Base-by-base conservation (phyloP, 768 basidiomycete species). In the Suillus clintonianus region DNA sequence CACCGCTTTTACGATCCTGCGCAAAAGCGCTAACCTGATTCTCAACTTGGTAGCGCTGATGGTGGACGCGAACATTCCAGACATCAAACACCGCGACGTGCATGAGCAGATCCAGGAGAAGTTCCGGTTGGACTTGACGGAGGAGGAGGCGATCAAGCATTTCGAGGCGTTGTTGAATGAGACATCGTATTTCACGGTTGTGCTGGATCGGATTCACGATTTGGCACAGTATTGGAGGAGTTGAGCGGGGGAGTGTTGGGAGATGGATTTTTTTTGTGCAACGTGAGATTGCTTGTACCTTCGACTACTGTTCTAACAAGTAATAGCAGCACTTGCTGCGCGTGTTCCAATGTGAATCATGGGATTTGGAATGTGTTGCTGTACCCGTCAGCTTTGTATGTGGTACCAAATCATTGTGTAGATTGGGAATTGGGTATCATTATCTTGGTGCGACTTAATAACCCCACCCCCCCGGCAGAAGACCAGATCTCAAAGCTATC, bases 81-180 rank as follows among this genome's bases (percentile, higher is more conserved):
- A 99, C 71, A 97, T 99, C 83, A 95, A 95, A 75, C 90, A 91
- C 67, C 89, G 90, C 19, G 89, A 91, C 70, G 91, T 93, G 3
- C 89, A 91, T 68, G 89, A 90, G 68, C 89, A 97, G 78, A 89
- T 99, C 27, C 94, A 97, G 69, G 97, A 98, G 71, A 99, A 98
- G 79, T 99, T 99, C 79, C 84, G 94, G 64, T 79, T 98, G 58
- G 94, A 97, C 75, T 82, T 99, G 45, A 92, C 92, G 10, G 96
- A 99, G 95, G 95, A 97, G 76, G 93, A 97, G 74, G 97, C 97
- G 3, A 95, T 98, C 77, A 94, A 97, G 77, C 92, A 97, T 72
- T 97, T 99, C 71, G 96, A 99, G 78, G 85, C 88, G 9, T 74
- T 99, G 54, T 78, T 99, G 64, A 97, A 97, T 73, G 96, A 98